Conservation (phyloP, 495 filamentous ascomycete genomes). For the Hyaloscypha bicolor region DNA sequence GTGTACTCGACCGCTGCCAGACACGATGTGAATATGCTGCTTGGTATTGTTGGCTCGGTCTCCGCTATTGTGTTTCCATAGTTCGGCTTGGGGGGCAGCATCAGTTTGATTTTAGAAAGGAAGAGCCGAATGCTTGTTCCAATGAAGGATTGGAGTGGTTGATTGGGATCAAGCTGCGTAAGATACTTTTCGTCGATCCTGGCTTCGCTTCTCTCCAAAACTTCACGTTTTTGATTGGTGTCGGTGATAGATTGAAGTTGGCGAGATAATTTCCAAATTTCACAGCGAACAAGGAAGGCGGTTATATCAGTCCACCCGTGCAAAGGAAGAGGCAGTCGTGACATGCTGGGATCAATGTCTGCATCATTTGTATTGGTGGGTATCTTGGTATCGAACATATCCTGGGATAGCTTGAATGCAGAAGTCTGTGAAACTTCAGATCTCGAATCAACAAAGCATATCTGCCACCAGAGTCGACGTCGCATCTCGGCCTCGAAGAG, state of each 20-base stretch:
- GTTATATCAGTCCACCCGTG: not conserved
- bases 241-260: not conserved
- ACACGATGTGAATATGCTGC: not conserved
- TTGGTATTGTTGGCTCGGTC: not conserved
- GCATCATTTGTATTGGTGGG: not conserved
- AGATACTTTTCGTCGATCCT: not conserved
- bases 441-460: not conserved
- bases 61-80: not conserved
- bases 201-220: not conserved
- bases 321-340: not conserved
- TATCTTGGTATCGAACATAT: not conserved
- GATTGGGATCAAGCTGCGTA: not conserved
- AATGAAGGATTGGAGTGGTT: not conserved
- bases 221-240: not conserved
- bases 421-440: not conserved
- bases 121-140: not conserved
- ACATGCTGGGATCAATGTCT: not conserved
- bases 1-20: not conserved
- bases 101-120: not conserved
- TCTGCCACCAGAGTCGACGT: conserved; percentile 9
- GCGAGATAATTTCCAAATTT: not conserved
- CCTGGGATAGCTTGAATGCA: not conserved
- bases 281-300: not conserved
- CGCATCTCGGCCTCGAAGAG: conserved; percentile 1
- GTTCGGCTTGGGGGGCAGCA: not conserved